These are phyloP conservation scores for Exophiala aquamarina DNA, from an alignment of 2,329 filamentous ascomycete genomes.

Conservation along the genomic window DNA sequence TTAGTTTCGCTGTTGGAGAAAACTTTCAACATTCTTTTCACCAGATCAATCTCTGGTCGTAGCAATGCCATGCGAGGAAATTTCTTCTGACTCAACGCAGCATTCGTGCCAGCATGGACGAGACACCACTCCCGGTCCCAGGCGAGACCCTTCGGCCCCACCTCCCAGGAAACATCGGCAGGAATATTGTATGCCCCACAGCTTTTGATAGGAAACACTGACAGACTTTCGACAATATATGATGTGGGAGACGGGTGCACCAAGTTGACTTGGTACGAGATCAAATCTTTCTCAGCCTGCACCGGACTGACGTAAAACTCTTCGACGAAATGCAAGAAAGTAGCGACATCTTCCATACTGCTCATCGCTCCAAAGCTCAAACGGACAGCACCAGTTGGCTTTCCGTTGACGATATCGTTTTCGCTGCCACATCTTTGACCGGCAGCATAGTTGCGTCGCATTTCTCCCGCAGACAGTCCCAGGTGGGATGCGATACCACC, in stretches of 20 bases:
- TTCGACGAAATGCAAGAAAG: conserved; percentile 68
- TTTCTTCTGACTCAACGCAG: conserved; percentile 83
- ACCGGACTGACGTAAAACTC: conserved; percentile 61
- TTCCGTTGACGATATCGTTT: conserved; percentile 77
- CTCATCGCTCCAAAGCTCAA: conserved; percentile 91
- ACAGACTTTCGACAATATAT: conserved; percentile 58
- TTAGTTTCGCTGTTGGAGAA: conserved; percentile 38
- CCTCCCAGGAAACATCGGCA: conserved; percentile 65
- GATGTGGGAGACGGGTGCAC: conserved; percentile 9
- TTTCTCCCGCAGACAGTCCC: conserved; percentile 74
- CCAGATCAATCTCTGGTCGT: conserved; percentile 71
- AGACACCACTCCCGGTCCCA: conserved; percentile 99
- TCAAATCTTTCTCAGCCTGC: conserved; percentile 13
- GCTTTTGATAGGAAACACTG: conserved; percentile 91
- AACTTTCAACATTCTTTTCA: conserved; percentile 64
- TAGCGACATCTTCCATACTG: conserved; percentile 69
- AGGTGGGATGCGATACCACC: conserved; percentile 77
- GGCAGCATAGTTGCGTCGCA: conserved; percentile 78
- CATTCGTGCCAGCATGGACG: conserved; percentile 79
- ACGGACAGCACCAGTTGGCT: conserved; percentile 83
- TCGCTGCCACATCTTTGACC: conserved; percentile 83
- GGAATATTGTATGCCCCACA: conserved; percentile 79
- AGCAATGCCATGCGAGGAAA: conserved; percentile 86
- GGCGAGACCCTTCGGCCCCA: conserved; percentile 76
- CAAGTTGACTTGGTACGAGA: neutral